Percentiles rank a stretch among this genome's conserved stretches.
Conservation (phyloP, 1,284 basidiomycete genomes). For the Cerioporus squamosus region DNA sequence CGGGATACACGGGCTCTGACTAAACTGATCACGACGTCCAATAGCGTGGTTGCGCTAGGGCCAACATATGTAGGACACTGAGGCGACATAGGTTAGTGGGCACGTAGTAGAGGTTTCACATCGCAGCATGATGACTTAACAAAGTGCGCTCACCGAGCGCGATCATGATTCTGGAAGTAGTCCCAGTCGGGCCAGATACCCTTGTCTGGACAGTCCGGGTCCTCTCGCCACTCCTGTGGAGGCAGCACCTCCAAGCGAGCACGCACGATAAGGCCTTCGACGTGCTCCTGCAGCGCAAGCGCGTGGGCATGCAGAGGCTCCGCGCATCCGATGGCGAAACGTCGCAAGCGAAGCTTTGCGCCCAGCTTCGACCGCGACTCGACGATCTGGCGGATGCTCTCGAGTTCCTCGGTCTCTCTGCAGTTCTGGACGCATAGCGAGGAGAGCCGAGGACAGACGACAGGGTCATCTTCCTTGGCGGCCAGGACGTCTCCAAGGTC, state of each 20-base stretch:
- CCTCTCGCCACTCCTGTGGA: slow-evolving; percentile 1
- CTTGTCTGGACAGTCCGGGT: neutral
- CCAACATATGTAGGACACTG: no score
- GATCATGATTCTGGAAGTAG: neutral
- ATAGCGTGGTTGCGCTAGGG: no score
- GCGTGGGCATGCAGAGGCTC: neutral
- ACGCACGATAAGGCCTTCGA: slow-evolving; percentile 2
- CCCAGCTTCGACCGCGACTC: neutral
- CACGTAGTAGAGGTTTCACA: neutral
- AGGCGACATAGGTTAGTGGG: no score
- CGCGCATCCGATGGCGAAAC: neutral
- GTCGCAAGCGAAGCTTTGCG: neutral
- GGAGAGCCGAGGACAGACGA: neutral
- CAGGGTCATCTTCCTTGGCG: neutral
- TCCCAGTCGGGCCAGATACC: slow-evolving; percentile 9
- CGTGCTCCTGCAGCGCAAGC: neutral
- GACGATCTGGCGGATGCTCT: neutral
- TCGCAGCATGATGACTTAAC: neutral
- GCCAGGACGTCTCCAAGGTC: neutral
- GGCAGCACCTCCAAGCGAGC: neutral
- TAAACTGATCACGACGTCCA: no score
- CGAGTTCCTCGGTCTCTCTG: neutral
- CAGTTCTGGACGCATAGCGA: neutral
- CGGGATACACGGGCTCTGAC: no score
- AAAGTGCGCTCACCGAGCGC: neutral